A percentile compares a stretch with the other conserved stretches of the same genome.
phyloP scores from a whole-genome alignment of 2,329 filamentous ascomycete genomes.

The Fusarium sp. region DNA sequence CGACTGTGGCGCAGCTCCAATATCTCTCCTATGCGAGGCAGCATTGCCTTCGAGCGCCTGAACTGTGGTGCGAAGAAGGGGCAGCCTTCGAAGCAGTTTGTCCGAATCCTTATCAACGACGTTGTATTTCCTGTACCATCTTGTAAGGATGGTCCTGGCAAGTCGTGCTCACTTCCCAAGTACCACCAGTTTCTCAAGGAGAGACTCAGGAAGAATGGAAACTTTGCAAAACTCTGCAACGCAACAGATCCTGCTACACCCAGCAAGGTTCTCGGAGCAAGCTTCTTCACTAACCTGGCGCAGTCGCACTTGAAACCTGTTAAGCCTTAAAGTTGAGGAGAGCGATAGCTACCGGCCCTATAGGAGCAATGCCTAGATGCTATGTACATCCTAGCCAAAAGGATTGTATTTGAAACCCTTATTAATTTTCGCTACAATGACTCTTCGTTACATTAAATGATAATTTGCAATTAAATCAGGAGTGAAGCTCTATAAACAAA shows the following conservation, averaged over 20 bases:
- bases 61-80: conserved; percentile 57
- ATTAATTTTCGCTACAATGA: no score
- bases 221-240: conserved; percentile 64
- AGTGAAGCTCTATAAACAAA: no score
- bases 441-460: no score
- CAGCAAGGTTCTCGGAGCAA: conserved; percentile 60
- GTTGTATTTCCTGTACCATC: conserved; percentile 69
- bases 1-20: conserved; percentile 68
- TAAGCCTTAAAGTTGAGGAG: neutral
- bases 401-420: no score
- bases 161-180: conserved; percentile 62
- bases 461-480: no score
- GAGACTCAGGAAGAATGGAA: conserved; percentile 58
- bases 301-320: conserved; percentile 53
- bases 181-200: conserved; percentile 56
- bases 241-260: conserved; percentile 58
- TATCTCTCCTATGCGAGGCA: conserved; percentile 74
- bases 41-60: conserved; percentile 73
- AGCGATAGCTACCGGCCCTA: no score
- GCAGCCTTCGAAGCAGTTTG: conserved; percentile 58
- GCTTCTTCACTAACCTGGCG: conserved; percentile 63
- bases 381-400: no score
- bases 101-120: conserved; percentile 73
- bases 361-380: no score
- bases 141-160: conserved; percentile 68